A percentile compares a stretch with the other conserved stretches of the same genome.
These are phyloP conservation scores for Pseudoperonospora humuli DNA, from an alignment of 352 stramenopile species.

Conservation along the genomic window DNA sequence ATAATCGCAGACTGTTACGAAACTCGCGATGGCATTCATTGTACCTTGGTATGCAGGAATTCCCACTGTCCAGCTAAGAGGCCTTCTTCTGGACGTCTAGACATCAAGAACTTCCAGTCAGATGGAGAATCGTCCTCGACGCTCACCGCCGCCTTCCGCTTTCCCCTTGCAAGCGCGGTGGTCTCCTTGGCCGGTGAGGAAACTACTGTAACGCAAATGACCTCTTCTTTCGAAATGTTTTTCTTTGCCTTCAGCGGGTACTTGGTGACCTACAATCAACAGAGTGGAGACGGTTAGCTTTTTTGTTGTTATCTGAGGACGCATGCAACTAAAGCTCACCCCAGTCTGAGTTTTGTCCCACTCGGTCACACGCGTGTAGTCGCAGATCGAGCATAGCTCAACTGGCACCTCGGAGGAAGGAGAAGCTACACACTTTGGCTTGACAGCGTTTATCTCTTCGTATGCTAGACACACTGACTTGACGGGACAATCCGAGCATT, in stretches of 20 bases:
- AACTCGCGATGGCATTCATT: background rate
- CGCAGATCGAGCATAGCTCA: conserved; percentile 52
- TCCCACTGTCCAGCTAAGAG: conserved; percentile 85
- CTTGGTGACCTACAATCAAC: conserved; percentile 45
- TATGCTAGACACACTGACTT: conserved; percentile 61
- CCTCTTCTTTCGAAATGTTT: conserved; percentile 64
- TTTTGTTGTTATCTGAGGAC: background rate
- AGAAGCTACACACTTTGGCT: conserved; percentile 7
- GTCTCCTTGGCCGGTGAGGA: conserved; percentile 15
- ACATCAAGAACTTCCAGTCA: conserved; percentile 75
- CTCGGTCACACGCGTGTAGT: conserved; percentile 42
- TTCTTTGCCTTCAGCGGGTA: conserved; percentile 82
- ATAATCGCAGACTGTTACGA: background rate
- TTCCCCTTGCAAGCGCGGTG: conserved; percentile 1
- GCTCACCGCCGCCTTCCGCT: conserved; percentile 16
- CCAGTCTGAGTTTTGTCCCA: conserved; percentile 34
- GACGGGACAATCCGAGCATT: conserved; percentile 62
- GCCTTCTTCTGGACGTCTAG: conserved; percentile 55
- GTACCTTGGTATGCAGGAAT: conserved; percentile 74
- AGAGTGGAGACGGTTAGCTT: too few relatives aligned
- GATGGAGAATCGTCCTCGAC: conserved; percentile 11
- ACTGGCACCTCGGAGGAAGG: background rate
- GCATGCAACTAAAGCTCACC: conserved; percentile 7
- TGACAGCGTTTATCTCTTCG: conserved; percentile 27
- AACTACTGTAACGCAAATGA: conserved; percentile 67